Evolutionary conservation across 2,329 filamentous ascomycete species (phyloP).

Genomic region (Thielaviopsis musarum): DNA sequence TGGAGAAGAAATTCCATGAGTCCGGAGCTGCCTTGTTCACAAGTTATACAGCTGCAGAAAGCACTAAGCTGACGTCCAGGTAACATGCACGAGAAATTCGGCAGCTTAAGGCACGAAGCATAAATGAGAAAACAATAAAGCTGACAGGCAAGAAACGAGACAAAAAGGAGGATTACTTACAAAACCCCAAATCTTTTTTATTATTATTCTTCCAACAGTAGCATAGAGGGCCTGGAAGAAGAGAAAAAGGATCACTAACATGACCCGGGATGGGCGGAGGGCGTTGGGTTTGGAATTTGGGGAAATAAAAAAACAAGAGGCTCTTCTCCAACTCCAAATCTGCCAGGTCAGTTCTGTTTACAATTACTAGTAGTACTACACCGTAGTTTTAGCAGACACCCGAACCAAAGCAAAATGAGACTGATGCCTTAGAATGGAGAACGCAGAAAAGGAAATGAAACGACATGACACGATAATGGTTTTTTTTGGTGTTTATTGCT

Average conservation of each 20-base stretch:
- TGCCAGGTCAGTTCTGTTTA: neutral
- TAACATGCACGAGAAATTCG: neutral
- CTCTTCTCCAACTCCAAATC: constrained; percentile 6
- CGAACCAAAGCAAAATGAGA: too few relatives aligned
- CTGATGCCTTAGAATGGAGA: too few relatives aligned
- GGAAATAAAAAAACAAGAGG: neutral
- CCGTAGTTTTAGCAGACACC: too few relatives aligned
- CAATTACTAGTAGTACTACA: too few relatives aligned
- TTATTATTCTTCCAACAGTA: neutral
- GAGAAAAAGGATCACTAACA: too few relatives aligned
- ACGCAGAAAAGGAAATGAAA: too few relatives aligned
- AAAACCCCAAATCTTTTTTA: neutral
- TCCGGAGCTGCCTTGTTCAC: neutral
- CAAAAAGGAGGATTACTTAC: neutral
- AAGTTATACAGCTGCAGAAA: neutral
- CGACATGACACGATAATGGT: too few relatives aligned
- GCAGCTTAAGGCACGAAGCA: neutral
- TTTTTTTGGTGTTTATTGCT: too few relatives aligned
- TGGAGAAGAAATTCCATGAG: neutral
- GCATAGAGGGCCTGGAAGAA: neutral
- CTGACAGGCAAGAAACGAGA: neutral
- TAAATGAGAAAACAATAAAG: neutral
- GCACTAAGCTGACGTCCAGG: neutral
- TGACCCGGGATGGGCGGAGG: too few relatives aligned
- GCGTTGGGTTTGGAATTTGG: neutral